Base-by-base conservation (phyloP, 2,329 filamentous ascomycete genomes). In the Colletotrichum gloeosporioides region DNA sequence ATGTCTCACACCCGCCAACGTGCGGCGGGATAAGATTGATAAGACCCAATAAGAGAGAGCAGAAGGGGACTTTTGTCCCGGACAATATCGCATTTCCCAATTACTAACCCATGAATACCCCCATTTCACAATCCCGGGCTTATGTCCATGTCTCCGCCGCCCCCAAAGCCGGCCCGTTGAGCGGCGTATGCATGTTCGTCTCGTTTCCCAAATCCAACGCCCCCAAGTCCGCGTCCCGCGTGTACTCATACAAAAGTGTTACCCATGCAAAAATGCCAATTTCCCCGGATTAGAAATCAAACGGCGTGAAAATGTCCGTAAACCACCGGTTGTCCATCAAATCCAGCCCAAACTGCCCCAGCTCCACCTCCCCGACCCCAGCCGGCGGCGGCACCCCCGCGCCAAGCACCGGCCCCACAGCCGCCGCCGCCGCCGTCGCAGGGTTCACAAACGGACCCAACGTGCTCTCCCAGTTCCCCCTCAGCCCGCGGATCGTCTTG, bases 401-500 rank as follows among this genome's bases (percentile, higher is more conserved):
- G 31, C 36, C 67, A 31, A 34, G 53, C 22, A 34, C 55, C 25
- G 4, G 9, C 44, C 3, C 29, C 55, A 81, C 80, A 29, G 55
- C 55, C 2, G 71, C 29, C 31, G 70, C 9, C n/a, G 73, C 29
- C 18, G 71, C 7, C 29, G 73, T 13, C 31, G 66, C 63, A 6
- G 59, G 44, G 18, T 34, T 64, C 3, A 31, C 62, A 10, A 72
- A 63, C 49, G 73, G 73, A 3, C 80, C 79, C 55, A 86, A 66
- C 16, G 80, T 78, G 27, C 84, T 84, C 66, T 86, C 85, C 85
- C 85, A 86, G 10, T 80, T 81, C 16, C 73, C 79, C 44, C 80
- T 81, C 61, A 86, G 78, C 32, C 82, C 84, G 59, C 79, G 80
- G 76, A 86, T 80, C n/a, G 85, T 84, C 74, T 82, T 84, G n/a